A percentile compares a stretch with the other conserved stretches of the same genome.
Evolutionary conservation across 805 yeast species (phyloP).

Genomic region (Suhomyces vadensis): DNA sequence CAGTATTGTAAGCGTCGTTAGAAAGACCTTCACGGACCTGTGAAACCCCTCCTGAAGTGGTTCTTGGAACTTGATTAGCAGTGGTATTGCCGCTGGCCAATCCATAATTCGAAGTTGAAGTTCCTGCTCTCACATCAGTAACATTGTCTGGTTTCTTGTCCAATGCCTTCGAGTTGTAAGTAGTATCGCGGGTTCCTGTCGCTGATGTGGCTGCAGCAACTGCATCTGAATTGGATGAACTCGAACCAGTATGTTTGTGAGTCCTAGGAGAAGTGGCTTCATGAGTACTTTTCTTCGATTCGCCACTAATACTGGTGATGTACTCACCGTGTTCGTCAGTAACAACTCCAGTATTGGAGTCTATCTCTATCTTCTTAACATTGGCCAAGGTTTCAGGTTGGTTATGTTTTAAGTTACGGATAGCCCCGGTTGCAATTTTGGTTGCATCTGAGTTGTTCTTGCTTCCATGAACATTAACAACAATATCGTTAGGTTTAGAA

Average conservation of each 20-base stretch:
- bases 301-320: neutral
- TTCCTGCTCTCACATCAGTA: neutral
- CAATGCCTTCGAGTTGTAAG: neutral
- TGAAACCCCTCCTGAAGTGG: neutral
- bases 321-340: slow-evolving; percentile 5
- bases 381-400: slow-evolving; percentile 21
- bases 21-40: neutral
- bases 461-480: slow-evolving; percentile 34
- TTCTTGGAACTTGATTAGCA: neutral
- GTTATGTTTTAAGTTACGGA: slow-evolving; percentile 20
- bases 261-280: neutral
- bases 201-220: neutral
- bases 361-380: slow-evolving; percentile 28
- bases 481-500: slow-evolving; percentile 16
- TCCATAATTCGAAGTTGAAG: neutral
- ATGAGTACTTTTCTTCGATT: neutral
- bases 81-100: neutral
- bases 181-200: neutral
- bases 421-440: slow-evolving; percentile 28
- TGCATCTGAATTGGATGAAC: neutral
- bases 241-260: neutral
- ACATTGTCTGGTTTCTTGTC: neutral
- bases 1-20: neutral
- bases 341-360: slow-evolving; percentile 31
- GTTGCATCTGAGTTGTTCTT: slow-evolving; percentile 27